These are phyloP conservation scores for Porodaedalea pini DNA, from an alignment of 1,284 basidiomycete genomes.

Conservation along the genomic window DNA sequence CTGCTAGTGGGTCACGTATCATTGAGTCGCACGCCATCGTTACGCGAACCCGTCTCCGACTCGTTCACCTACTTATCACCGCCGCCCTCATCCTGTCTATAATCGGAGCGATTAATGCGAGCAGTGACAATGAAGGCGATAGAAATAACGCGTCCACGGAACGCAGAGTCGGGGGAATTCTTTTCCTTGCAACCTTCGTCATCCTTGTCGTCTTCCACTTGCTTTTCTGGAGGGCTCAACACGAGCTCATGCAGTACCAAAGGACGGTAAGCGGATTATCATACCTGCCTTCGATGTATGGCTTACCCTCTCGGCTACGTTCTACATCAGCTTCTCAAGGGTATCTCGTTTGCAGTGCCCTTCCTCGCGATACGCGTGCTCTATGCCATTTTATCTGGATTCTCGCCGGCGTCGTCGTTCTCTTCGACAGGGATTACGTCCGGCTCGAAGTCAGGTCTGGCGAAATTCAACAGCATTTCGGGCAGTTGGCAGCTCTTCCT, in stretches of 20 bases:
- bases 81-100: conserved; percentile 47
- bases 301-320: neutral
- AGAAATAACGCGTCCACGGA: conserved; percentile 6
- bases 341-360: conserved; percentile 50
- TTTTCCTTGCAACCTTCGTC: conserved; percentile 48
- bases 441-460: neutral
- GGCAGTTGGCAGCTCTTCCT: conserved; percentile 18
- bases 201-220: conserved; percentile 40
- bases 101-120: conserved; percentile 37
- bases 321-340: conserved; percentile 43
- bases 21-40: conserved; percentile 30
- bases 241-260: conserved; percentile 47
- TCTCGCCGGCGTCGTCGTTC: conserved; percentile 20
- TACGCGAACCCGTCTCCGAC: conserved; percentile 30
- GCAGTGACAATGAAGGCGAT: conserved; percentile 13
- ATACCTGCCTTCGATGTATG: neutral
- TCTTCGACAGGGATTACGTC: neutral
- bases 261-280: conserved; percentile 34
- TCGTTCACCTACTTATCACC: conserved; percentile 41
- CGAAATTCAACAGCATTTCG: conserved; percentile 14
- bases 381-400: conserved; percentile 50
- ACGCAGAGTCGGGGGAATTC: conserved; percentile 36
- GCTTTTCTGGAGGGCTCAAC: conserved; percentile 45
- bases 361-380: conserved; percentile 55
- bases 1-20: conserved; percentile 5